Conservation (phyloP, 192 early-diverging fungal species). For the Anaeromyces robustus region DNA sequence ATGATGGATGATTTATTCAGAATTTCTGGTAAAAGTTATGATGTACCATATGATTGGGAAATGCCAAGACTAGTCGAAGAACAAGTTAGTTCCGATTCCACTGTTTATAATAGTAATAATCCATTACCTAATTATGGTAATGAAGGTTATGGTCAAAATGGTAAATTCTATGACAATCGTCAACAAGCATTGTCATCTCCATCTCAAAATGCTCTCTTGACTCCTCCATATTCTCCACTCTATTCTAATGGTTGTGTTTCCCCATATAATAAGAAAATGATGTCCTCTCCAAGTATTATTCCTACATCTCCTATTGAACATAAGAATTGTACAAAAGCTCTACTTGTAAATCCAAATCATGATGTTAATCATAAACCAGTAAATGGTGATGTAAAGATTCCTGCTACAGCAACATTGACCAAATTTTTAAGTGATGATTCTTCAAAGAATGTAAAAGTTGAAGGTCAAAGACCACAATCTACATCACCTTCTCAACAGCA, state of each 20-base stretch:
- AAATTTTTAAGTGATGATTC: neutral
- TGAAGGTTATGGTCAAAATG: neutral
- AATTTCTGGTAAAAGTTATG: neutral
- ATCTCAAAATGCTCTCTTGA: neutral
- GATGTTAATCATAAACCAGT: neutral
- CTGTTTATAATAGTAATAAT: neutral
- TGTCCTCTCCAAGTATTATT: neutral
- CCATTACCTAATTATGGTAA: no score
- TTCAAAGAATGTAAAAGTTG: neutral
- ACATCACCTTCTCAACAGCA: neutral
- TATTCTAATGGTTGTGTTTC: neutral
- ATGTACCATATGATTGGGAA: constrained; percentile 17
- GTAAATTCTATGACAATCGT: neutral
- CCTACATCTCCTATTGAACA: neutral
- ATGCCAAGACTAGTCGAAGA: neutral
- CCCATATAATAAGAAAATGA: neutral
- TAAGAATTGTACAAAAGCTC: neutral
- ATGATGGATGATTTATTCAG: constrained; percentile 9
- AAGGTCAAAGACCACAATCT: neutral
- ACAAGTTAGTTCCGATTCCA: neutral
- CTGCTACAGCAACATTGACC: neutral
- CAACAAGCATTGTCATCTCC: neutral
- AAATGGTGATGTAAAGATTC: neutral
- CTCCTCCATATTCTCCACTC: neutral
- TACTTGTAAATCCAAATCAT: neutral